A percentile compares a stretch with the other conserved stretches of the same genome.
phyloP scores from a whole-genome alignment of 1,139 yeast species.

The Hansenula lynferdii region DNA sequence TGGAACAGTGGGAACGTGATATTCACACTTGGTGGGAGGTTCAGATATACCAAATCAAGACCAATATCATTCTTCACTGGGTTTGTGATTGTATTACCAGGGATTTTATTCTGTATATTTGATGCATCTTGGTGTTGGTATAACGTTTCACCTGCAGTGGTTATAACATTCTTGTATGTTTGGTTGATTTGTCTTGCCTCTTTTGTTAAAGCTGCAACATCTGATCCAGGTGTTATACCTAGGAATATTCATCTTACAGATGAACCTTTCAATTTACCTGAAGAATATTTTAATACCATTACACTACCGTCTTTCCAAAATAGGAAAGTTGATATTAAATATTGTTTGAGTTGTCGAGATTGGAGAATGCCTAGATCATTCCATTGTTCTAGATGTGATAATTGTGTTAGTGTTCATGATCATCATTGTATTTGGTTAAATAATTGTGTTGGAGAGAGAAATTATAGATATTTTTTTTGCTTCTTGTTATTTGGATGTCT shows the following conservation, averaged over 20 bases:
- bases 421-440: slow-evolving; percentile 83
- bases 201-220: slow-evolving; percentile 49
- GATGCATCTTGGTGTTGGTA: slow-evolving; percentile 59
- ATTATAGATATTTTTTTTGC: slow-evolving; percentile 52
- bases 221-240: slow-evolving; percentile 75
- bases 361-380: slow-evolving; percentile 68
- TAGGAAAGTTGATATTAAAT: slow-evolving; percentile 41
- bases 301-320: slow-evolving; percentile 42
- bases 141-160: slow-evolving; percentile 51
- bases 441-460: slow-evolving; percentile 72
- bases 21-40: slow-evolving; percentile 63
- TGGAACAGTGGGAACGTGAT: slow-evolving; percentile 36
- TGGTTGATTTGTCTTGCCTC: slow-evolving; percentile 46
- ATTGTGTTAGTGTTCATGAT: slow-evolving; percentile 58
- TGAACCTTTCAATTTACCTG: slow-evolving; percentile 41
- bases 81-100: slow-evolving; percentile 37
- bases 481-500: slow-evolving; percentile 36
- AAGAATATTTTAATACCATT: slow-evolving; percentile 56
- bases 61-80: slow-evolving; percentile 35
- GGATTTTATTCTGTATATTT: slow-evolving; percentile 45
- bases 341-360: slow-evolving; percentile 56
- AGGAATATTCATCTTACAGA: slow-evolving; percentile 57
- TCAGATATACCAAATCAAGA: slow-evolving; percentile 35
- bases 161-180: slow-evolving; percentile 52
- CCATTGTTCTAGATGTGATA: slow-evolving; percentile 67